These are phyloP conservation scores for Camellia lanceoleosa DNA, from an alignment of 148 eudicot genomes.

Conservation along the genomic window DNA sequence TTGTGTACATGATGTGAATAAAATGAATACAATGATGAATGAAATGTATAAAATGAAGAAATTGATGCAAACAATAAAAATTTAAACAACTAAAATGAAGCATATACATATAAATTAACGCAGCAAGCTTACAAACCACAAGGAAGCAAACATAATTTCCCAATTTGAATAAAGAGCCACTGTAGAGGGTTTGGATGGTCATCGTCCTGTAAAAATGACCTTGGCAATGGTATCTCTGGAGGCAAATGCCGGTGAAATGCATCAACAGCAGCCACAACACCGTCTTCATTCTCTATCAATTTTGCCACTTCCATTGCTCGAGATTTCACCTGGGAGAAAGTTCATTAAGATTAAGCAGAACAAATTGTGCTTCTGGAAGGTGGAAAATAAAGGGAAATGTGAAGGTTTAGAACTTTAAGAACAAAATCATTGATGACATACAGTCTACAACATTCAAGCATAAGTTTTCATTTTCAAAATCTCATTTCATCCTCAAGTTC, in stretches of 20 bases:
- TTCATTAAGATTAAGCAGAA: neutral
- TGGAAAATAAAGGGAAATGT: no score
- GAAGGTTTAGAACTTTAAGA: no score
- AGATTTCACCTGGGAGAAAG: conserved; percentile 60
- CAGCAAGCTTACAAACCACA: no score
- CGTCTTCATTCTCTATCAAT: conserved; percentile 73
- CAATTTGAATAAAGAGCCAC: no score
- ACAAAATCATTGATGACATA: no score
- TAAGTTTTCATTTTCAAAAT: neutral
- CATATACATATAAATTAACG: neutral
- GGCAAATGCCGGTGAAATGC: conserved; percentile 82
- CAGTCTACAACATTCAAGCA: neutral
- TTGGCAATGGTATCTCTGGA: conserved; percentile 50
- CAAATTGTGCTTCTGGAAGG: neutral
- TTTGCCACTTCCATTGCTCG: conserved; percentile 64
- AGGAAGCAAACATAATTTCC: no score
- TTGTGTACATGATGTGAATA: neutral
- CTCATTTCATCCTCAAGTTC: neutral
- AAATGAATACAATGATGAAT: conserved; percentile 12
- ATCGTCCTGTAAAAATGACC: conserved; percentile 32
- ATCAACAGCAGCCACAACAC: conserved; percentile 83
- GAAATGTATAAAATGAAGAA: neutral
- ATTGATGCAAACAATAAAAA: neutral
- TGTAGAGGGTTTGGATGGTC: conserved; percentile 37
- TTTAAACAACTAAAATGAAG: neutral